Percentiles rank a stretch among this genome's conserved stretches.
phyloP scores from a whole-genome alignment of 805 yeast species.

The Zygosaccharomyces pseudorouxii region DNA sequence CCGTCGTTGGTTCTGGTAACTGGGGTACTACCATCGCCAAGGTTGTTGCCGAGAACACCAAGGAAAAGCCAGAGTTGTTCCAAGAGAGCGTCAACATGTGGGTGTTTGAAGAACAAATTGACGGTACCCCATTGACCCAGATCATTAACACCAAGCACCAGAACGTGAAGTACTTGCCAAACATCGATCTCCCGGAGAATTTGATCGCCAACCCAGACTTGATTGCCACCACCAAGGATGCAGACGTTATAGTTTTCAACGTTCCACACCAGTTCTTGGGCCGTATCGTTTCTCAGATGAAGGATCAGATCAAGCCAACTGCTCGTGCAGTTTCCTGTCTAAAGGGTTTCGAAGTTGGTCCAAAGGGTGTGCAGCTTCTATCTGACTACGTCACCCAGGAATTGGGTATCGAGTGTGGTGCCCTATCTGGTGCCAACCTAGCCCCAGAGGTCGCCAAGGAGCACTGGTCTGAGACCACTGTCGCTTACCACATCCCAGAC shows the following conservation, averaged over 20 bases:
- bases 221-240: conserved; percentile 66
- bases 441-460: conserved; percentile 96
- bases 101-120: conserved; percentile 84
- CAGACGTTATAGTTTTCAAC: conserved; percentile 87
- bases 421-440: conserved; percentile 92
- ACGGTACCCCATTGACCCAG: conserved; percentile 79
- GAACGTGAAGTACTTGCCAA: conserved; percentile 93
- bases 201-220: conserved; percentile 84
- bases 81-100: conserved; percentile 82
- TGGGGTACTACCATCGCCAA: conserved; percentile 99
- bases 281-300: conserved; percentile 66
- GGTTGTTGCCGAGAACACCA: conserved; percentile 84
- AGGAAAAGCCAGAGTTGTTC: conserved; percentile 67
- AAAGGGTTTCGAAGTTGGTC: conserved; percentile 88
- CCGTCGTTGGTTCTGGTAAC: conserved; percentile 94
- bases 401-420: conserved; percentile 90
- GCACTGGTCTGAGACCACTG: conserved; percentile 96
- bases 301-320: conserved; percentile 64
- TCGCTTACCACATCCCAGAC: conserved; percentile 75
- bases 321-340: conserved; percentile 91
- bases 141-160: conserved; percentile 88
- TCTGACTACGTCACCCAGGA: conserved; percentile 74
- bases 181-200: conserved; percentile 78
- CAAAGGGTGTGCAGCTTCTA: conserved; percentile 78
- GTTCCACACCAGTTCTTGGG: conserved; percentile 95